Evolutionary conservation across 805 yeast species (phyloP).

Genomic region (Allodekkera sacchari): DNA sequence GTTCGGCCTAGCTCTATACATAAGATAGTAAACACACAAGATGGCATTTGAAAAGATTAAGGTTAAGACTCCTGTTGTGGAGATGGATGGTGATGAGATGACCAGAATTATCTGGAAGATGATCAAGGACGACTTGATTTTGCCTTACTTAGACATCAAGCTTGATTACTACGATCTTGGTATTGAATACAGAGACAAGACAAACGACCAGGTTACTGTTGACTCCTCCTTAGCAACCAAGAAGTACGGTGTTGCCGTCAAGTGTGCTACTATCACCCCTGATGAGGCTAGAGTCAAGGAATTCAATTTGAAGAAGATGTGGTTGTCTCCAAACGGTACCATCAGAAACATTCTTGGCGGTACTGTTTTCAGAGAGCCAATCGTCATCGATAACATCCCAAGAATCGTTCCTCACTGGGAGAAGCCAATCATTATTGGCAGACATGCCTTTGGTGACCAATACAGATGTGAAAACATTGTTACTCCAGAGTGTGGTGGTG

Average conservation of each 20-base stretch:
- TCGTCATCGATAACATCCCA: constrained; percentile 80
- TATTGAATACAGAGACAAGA: constrained; percentile 76
- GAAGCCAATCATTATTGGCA: constrained; percentile 91
- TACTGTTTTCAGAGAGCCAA: constrained; percentile 95
- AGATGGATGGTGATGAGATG: constrained; percentile 97
- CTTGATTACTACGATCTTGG: constrained; percentile 89
- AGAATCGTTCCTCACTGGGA: constrained; percentile 89
- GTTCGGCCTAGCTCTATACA: too few relatives aligned
- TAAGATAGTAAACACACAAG: neutral
- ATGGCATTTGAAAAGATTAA: constrained; percentile 45
- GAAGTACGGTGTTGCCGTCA: constrained; percentile 87
- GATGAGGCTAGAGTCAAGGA: constrained; percentile 93
- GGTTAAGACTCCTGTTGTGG: constrained; percentile 86
- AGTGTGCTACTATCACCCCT: constrained; percentile 98
- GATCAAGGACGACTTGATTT: constrained; percentile 77
- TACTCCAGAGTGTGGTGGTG: constrained; percentile 69
- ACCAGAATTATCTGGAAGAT: constrained; percentile 93
- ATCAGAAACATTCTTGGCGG: constrained; percentile 94
- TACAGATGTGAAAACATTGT: constrained; percentile 87
- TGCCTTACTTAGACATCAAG: constrained; percentile 80
- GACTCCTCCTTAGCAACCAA: constrained; percentile 88
- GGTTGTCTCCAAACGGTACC: constrained; percentile 97
- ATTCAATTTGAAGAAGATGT: constrained; percentile 87
- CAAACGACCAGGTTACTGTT: constrained; percentile 79
- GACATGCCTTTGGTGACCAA: constrained; percentile 97